Evolutionary conservation across 2,329 filamentous ascomycete species (phyloP), one percentile per base, ranked within the genome.

Genomic region (Fusarium tuaranense): DNA sequence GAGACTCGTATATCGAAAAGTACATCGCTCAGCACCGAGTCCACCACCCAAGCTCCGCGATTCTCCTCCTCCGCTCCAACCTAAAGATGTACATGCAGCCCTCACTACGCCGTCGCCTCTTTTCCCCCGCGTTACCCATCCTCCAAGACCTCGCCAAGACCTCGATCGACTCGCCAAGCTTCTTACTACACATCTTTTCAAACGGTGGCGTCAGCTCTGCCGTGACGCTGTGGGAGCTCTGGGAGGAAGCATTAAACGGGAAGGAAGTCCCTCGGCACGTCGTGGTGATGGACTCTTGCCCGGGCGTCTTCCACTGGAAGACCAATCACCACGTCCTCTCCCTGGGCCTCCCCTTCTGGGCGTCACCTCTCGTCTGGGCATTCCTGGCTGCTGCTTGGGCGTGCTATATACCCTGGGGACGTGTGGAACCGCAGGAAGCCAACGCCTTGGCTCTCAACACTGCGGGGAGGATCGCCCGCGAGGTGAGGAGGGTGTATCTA

Each of bases 141-240:
- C 71, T 89, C 53, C 81, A 80, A 30, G 80, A 79, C 2, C 68
- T 82, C 14, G 69, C 81, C 12, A 74, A 78, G 38, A 22, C 34
- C 12, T 38, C 41, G n/a, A 73, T 20, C 13, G 64, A 46, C 27
- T 78, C 38, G 2, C 73, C 79, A 13, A 79, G 81, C 36, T 79
- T 89, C 18, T 81, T 89, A 4, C 76, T 87, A 14, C 88, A 89
- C 72, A 69, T 84, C 38, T 89, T 89, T 75, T 89, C 88, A 44
- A 89, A 90, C 72, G 88, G 88, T 63, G 88, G 88, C 57, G 81
- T 84, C 27, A 82, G 83, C 63, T 84, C 84, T 36, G 83, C 86
- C 20, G 79, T 79, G 32, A 75, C 80, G 14, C 86, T 84, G 65
- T 77, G 62, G 69, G 69, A 73, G 14, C 25, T 70, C 18, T 74